Evolutionary conservation across 2,329 filamentous ascomycete species (phyloP).

Genomic region (Lasiodiplodia sp.): DNA sequence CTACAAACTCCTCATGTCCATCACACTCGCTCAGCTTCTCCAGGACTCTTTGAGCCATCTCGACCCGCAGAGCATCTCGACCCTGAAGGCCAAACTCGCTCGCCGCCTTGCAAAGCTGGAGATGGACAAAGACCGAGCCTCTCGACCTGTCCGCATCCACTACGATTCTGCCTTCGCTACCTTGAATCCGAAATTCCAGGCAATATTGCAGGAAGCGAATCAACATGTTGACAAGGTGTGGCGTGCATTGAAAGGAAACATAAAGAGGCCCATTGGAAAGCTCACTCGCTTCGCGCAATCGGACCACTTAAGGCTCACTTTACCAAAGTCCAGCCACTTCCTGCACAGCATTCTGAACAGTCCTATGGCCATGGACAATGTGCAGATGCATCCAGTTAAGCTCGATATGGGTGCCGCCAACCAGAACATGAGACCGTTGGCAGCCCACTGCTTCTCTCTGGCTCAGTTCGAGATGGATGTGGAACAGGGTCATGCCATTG

Average conservation of each 20-base stretch:
- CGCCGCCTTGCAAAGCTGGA: conserved; percentile 67
- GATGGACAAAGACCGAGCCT: conserved; percentile 41
- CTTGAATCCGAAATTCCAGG: conserved; percentile 35
- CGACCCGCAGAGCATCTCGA: conserved; percentile 46
- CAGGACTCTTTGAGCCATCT: conserved; percentile 44
- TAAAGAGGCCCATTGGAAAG: conserved; percentile 48
- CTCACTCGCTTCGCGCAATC: conserved; percentile 50
- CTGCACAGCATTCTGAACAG: not conserved
- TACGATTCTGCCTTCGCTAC: conserved; percentile 42
- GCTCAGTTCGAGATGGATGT: not conserved
- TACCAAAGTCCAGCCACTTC: not conserved
- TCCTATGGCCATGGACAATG: not conserved
- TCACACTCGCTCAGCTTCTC: conserved; percentile 57
- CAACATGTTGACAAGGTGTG: conserved; percentile 36
- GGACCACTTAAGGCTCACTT: not conserved
- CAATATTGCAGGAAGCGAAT: conserved; percentile 31
- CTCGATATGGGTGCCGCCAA: not conserved
- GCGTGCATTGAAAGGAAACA: conserved; percentile 35
- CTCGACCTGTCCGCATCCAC: conserved; percentile 7
- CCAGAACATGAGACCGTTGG: not conserved
- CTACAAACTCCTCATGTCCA: conserved; percentile 67
- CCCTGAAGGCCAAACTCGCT: conserved; percentile 62
- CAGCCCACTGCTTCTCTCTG: not conserved
- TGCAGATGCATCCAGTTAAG: fast-evolving
- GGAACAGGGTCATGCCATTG: not conserved